Percentiles rank a stretch among this genome's conserved stretches.
These are phyloP conservation scores for Plasmopara muralis DNA, from an alignment of 352 stramenopile species.

Conservation along the genomic window DNA sequence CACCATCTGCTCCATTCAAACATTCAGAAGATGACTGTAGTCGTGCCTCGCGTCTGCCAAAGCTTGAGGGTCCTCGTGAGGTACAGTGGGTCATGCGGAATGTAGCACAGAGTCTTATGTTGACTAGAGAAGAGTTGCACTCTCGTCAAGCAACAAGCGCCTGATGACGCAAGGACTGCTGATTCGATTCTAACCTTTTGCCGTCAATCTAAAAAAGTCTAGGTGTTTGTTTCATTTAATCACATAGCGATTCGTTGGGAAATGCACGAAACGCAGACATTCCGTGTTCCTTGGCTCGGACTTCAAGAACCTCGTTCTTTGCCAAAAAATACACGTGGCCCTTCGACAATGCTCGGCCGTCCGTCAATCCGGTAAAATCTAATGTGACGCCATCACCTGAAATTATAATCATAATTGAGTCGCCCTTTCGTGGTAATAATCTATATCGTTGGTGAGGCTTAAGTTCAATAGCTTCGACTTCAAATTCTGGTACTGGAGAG, in stretches of 20 bases:
- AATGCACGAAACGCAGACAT: constrained; percentile 44
- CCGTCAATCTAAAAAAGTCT: no score
- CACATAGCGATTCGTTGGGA: constrained; percentile 34
- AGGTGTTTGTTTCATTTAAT: not conserved
- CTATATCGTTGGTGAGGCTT: constrained; percentile 30
- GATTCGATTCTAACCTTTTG: constrained; percentile 1
- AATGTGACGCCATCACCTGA: constrained; percentile 26
- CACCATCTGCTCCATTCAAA: constrained; percentile 7
- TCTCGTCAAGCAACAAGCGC: constrained; percentile 12
- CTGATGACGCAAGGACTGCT: not conserved
- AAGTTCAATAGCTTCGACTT: constrained; percentile 68
- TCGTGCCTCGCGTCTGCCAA: constrained; percentile 9
- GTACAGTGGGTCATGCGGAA: constrained; percentile 75
- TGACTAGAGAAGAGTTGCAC: constrained; percentile 45
- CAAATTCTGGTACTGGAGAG: constrained; percentile 88
- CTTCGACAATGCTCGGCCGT: constrained; percentile 23
- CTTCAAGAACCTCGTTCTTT: constrained; percentile 34
- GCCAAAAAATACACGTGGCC: constrained; percentile 52
- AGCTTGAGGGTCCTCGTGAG: constrained; percentile 35
- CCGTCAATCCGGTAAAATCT: constrained; percentile 15
- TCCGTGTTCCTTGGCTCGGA: constrained; percentile 28
- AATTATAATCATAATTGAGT: constrained; percentile 54
- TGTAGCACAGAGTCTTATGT: constrained; percentile 57
- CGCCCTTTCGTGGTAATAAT: constrained; percentile 29
- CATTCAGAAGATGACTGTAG: constrained; percentile 10